Base-by-base conservation (phyloP, 176 grass and related monocot species). In the Alloteropsis semialata region DNA sequence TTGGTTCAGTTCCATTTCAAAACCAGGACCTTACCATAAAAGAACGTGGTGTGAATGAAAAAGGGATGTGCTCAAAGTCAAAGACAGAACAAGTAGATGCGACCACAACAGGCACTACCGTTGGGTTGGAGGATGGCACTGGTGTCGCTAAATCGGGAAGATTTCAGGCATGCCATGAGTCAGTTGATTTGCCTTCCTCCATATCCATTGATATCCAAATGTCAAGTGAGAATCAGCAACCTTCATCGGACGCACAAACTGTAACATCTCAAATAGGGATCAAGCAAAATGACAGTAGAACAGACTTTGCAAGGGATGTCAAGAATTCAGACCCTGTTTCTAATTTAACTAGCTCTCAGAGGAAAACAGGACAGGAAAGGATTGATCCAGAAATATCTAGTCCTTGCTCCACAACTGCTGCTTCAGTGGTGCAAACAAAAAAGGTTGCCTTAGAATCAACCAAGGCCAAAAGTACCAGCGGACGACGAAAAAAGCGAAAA, bases 401-500 rank as follows among this genome's bases (percentile, higher is more conserved):
- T 66, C 28, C 50, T 50, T 82, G 49, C 29, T 65, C 64, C 59
- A 39, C 27, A 10, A 57, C 37, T 7, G 6, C 77, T 69, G 2
- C 73, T 75, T 76, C 63, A 27, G 34, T 81, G 25, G 63, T 65
- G 58, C 75, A 65, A 58, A 90, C 44, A 56, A 88, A 97, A 66
- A 97, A 89, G 0, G 22, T 58, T 77, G 74, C 61, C 34, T 51
- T 82, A 41, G 91, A 91, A 57, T 74, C 41, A 53, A 41, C 51
- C 11, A 97, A 93, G 84, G 65, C 32, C 58, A 90, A 68, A 82
- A 51, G 50, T 76, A 74, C 27, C 0, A 49, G 50, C 56, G 86
- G 55, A 78, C 69, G 55, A 72, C 91, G 74, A 69, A 97, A 86
- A 77, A 91, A 82, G 44, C 72, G 73, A 85, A 93, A 89, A 81